These are phyloP conservation scores for Cyberlindnera maclurae DNA, from an alignment of 805 yeast species.

Conservation along the genomic window DNA sequence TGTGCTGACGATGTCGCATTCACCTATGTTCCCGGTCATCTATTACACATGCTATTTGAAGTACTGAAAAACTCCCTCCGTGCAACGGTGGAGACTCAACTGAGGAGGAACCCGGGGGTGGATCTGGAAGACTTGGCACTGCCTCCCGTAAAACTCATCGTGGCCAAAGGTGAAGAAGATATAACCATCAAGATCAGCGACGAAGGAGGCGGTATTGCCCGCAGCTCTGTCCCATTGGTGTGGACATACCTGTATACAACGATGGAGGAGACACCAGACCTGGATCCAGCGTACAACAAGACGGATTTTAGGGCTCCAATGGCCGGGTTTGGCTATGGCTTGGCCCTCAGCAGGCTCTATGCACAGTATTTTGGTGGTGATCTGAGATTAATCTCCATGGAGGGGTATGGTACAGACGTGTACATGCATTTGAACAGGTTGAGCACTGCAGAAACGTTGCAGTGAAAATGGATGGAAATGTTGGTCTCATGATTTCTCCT, in stretches of 20 bases:
- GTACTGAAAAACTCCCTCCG: slow-evolving; percentile 79
- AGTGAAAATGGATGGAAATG: slow-evolving; percentile 7
- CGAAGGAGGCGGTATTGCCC: slow-evolving; percentile 91
- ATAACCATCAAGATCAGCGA: slow-evolving; percentile 86
- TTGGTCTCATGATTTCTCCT: no score
- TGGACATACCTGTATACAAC: slow-evolving; percentile 93
- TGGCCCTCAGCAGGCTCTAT: slow-evolving; percentile 78
- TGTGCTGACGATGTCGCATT: slow-evolving; percentile 61
- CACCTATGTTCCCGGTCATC: slow-evolving; percentile 91
- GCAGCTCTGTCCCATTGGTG: slow-evolving; percentile 74
- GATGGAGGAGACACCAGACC: slow-evolving; percentile 61
- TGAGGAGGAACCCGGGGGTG: slow-evolving; percentile 36
- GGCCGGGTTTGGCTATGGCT: slow-evolving; percentile 92
- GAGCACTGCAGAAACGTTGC: slow-evolving; percentile 35
- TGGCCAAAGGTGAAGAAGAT: slow-evolving; percentile 84
- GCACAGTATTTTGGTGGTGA: slow-evolving; percentile 92
- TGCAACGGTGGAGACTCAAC: slow-evolving; percentile 81
- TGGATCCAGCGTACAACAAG: slow-evolving; percentile 35
- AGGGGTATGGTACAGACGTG: slow-evolving; percentile 91
- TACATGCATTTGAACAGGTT: slow-evolving; percentile 79
- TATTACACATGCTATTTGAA: slow-evolving; percentile 87
- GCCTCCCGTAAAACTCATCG: slow-evolving; percentile 82
- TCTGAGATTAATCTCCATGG: slow-evolving; percentile 80
- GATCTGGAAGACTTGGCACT: slow-evolving; percentile 57
- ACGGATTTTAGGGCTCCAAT: slow-evolving; percentile 78